Base-by-base conservation (phyloP, 2,329 filamentous ascomycete species). In the Leptosphaerulina australis region DNA sequence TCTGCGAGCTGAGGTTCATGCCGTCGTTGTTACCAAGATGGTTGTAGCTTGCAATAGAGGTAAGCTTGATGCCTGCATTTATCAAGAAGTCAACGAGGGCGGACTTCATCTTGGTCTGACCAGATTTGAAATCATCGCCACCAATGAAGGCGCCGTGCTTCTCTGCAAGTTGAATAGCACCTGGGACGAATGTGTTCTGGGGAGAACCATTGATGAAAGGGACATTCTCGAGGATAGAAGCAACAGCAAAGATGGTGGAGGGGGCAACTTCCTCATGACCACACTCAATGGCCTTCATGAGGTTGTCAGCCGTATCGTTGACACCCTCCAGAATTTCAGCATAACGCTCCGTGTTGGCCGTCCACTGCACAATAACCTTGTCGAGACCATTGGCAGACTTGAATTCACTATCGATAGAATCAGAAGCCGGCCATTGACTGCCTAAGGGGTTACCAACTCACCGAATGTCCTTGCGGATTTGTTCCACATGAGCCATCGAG, bases 41-140 rank as follows among this genome's bases (percentile, higher is more conserved):
- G 81, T 99, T 99, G 86, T 99, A 99, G 78, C 90, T 95, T 60
- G 94, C 91, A 78, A 99, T 97, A 30, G 92, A 96, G 53, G 93
- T 97, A 70, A 99, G 86, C 81, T 96, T 97, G 83, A 99, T 97
- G 73, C 94, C 94, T 37, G 94, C 94, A 74, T 87, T 97, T 86
- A 99, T 96, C 73, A 99, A 78, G 80, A 99, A 99, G 78, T 99
- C 94, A 35, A 97, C 94, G 22, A 99, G 85, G 15, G 94, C 94
- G 53, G 94, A 97, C 81, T 99, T 99, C 94, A 99, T 99, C 86
- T 99, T 99, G 74, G 94, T 99, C 82, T 99, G 94, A 57, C 94
- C 94, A 56, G 94, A 97, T 81, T 99, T 99, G 87, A 99, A 99
- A 79, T 99, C 94, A 68, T 99, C 94, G 60, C 94, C 94, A 51